Evolutionary conservation across 78 protist genomes (phyloP).

Genomic region (Creolimax fragrantissima): DNA sequence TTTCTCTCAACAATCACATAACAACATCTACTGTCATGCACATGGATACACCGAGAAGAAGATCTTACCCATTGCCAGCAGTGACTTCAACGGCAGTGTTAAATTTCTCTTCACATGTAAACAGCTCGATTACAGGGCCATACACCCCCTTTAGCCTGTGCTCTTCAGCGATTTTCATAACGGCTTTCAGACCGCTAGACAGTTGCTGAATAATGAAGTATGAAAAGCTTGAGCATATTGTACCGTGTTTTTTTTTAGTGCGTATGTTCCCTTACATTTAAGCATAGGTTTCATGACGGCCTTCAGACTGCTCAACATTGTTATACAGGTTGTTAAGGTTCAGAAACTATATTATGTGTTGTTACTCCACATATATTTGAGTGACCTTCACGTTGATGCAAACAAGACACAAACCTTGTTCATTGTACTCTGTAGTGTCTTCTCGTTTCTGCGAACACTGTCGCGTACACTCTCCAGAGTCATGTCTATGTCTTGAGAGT

Average conservation of each 20-base stretch:
- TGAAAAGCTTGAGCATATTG: no score
- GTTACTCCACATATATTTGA: no score
- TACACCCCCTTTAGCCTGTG: conserved; percentile 51
- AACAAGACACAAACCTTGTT: background rate
- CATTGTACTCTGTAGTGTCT: background rate
- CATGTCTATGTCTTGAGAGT: background rate
- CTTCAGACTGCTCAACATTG: no score
- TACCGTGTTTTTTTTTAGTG: no score
- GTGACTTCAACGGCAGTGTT: conserved; percentile 72
- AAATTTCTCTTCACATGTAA: conserved; percentile 45
- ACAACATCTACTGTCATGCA: no score
- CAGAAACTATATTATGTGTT: no score
- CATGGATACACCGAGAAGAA: no score
- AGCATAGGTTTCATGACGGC: no score
- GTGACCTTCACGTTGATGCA: background rate
- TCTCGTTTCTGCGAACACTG: background rate
- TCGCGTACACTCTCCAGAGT: background rate
- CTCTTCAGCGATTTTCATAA: conserved; percentile 15
- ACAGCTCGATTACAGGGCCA: conserved; percentile 86
- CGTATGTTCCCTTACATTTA: no score
- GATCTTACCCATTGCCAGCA: conserved; percentile 53
- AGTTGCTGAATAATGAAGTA: background rate
- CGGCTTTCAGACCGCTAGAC: conserved; percentile 7
- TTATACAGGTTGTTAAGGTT: no score
- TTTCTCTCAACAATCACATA: no score